These are phyloP conservation scores for Agrostemma githago DNA, from an alignment of 148 eudicot species.

Conservation along the genomic window DNA sequence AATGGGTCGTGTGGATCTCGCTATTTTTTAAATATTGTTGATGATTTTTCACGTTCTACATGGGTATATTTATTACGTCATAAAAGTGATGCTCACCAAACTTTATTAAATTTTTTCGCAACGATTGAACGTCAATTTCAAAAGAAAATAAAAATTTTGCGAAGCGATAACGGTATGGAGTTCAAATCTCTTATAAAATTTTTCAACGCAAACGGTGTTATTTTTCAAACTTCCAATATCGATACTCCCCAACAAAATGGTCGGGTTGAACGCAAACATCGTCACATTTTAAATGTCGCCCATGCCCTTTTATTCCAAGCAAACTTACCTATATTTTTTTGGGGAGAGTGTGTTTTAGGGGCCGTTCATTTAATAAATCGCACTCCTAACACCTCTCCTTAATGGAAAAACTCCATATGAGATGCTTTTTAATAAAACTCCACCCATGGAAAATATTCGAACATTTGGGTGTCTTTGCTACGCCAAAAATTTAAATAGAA, in stretches of 20 bases:
- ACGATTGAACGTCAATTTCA: slow-evolving; percentile 13
- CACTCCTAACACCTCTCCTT: not conserved
- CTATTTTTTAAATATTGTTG: slow-evolving; percentile 13
- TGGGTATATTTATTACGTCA: not conserved
- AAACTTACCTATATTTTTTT: not conserved
- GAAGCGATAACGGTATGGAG: slow-evolving; percentile 11
- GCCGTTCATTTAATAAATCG: slow-evolving; percentile 14
- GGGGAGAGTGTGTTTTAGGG: slow-evolving; percentile 14
- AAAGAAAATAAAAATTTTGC: not conserved
- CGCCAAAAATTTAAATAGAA: not conserved
- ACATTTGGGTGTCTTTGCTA: slow-evolving; percentile 8
- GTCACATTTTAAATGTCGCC: not conserved
- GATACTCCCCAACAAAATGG: slow-evolving; percentile 18
- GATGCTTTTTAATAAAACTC: not conserved
- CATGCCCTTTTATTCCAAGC: slow-evolving; percentile 4
- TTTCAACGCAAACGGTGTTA: not conserved
- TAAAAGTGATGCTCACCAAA: not conserved
- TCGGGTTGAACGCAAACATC: slow-evolving; percentile 11
- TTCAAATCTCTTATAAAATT: not conserved
- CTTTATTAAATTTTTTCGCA: not conserved
- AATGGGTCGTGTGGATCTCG: not conserved
- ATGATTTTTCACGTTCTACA: slow-evolving; percentile 1
- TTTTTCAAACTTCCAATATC: not conserved
- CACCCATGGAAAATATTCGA: not conserved
- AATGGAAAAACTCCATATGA: not conserved